A percentile compares a stretch with the other conserved stretches of the same genome.
Evolutionary conservation across 2,329 filamentous ascomycete species (phyloP).

Genomic region (Arachnopeziza araneosa): DNA sequence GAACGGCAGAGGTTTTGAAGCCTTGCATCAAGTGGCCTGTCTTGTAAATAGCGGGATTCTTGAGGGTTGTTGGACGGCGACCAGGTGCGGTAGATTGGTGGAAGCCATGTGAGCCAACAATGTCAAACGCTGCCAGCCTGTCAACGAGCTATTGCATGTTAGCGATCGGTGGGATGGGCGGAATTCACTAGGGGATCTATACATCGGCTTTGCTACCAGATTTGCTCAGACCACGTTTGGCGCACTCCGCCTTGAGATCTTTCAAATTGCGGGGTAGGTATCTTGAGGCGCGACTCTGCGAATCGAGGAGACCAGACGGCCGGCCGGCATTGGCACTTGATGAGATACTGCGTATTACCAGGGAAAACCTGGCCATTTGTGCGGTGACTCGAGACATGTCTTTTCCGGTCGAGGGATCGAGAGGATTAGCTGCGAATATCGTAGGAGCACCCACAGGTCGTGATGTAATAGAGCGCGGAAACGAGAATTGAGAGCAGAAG

Average conservation of each 20-base stretch:
- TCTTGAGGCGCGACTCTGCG: constrained; percentile 16
- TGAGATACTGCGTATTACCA: constrained; percentile 22
- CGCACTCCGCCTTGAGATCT: constrained; percentile 25
- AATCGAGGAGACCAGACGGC: constrained; percentile 21
- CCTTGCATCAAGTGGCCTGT: constrained; percentile 58
- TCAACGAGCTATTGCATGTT: constrained; percentile 21
- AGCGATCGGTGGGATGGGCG: neutral
- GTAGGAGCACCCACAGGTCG: neutral
- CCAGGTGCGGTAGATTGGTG: constrained; percentile 19
- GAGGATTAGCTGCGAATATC: constrained; percentile 1
- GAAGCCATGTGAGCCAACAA: constrained; percentile 18
- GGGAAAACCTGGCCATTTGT: constrained; percentile 25
- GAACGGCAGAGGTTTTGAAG: constrained; percentile 46
- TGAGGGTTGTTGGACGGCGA: constrained; percentile 31
- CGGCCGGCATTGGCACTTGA: constrained; percentile 20
- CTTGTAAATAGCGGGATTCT: constrained; percentile 36
- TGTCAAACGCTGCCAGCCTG: constrained; percentile 22
- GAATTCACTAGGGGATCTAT: neutral
- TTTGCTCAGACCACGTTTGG: constrained; percentile 19
- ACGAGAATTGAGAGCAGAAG: neutral
- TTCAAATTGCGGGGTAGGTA: constrained; percentile 25
- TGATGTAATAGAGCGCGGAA: neutral
- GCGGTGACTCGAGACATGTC: constrained; percentile 30
- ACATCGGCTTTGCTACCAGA: constrained; percentile 27
- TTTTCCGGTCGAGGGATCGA: constrained; percentile 9